Evolutionary conservation across 1,284 basidiomycete genomes (phyloP).

Genomic region (Microbotryum silenes-acaulis): DNA sequence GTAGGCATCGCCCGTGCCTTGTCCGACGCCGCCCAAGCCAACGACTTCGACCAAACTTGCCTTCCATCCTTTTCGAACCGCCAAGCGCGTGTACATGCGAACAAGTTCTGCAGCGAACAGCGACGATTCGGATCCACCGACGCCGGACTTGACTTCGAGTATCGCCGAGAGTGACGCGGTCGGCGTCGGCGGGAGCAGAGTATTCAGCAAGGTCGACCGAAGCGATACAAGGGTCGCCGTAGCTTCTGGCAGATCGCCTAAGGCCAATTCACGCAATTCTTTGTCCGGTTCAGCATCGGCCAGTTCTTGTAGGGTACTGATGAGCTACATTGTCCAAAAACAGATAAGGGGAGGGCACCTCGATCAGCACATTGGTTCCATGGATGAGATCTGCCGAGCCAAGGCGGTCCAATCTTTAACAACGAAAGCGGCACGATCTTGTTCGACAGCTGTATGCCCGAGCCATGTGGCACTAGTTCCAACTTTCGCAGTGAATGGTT

Average conservation of each 20-base stretch:
- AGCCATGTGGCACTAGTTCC: no score
- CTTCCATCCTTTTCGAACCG: constrained; percentile 46
- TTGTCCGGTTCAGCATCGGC: constrained; percentile 47
- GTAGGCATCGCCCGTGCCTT: constrained; percentile 24
- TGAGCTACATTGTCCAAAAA: constrained; percentile 6
- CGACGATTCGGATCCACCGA: constrained; percentile 81
- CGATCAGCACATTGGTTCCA: no score
- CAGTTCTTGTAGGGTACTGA: constrained; percentile 16
- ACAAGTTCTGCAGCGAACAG: constrained; percentile 73
- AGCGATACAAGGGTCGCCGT: constrained; percentile 48
- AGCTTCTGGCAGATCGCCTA: constrained; percentile 58
- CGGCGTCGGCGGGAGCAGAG: constrained; percentile 63
- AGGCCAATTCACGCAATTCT: constrained; percentile 65
- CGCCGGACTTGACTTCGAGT: constrained; percentile 84
- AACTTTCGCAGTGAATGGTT: no score
- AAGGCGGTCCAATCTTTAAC: no score
- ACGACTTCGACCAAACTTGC: constrained; percentile 38
- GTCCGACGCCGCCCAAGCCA: constrained; percentile 19
- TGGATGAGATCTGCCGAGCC: no score
- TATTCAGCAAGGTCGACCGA: constrained; percentile 54
- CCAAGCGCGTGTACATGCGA: constrained; percentile 73
- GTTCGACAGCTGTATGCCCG: no score
- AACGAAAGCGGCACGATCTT: no score
- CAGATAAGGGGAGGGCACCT: no score
- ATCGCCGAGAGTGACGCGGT: constrained; percentile 65